Evolutionary conservation across 208 protist species (phyloP).

Genomic region (Wallacemonas sp.): DNA sequence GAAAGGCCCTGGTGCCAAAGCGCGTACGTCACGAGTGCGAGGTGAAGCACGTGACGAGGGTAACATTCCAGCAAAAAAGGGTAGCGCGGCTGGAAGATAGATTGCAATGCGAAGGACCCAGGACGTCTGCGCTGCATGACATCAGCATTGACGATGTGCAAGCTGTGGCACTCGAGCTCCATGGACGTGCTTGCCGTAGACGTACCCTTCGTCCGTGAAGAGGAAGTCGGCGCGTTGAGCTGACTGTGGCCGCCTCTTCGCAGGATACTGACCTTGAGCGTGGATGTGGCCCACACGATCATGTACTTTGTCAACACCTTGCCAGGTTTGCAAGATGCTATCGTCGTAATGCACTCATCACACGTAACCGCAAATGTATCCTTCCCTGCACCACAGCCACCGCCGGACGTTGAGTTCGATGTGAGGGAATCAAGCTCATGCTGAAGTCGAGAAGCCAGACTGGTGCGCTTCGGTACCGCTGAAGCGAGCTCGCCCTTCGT

Average conservation of each 20-base stretch:
- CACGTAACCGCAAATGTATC: slow-evolving; percentile 20
- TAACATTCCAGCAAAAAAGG: slow-evolving; percentile 66
- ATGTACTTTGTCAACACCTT: slow-evolving; percentile 41
- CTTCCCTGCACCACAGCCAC: too few relatives aligned
- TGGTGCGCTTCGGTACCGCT: too few relatives aligned
- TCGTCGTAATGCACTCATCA: slow-evolving; percentile 25
- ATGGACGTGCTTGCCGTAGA: too few relatives aligned
- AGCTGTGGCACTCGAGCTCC: slow-evolving; percentile 19
- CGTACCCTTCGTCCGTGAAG: too few relatives aligned
- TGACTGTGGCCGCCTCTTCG: background rate
- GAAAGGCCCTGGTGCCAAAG: slow-evolving; percentile 47
- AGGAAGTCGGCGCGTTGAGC: too few relatives aligned
- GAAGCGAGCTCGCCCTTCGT: too few relatives aligned
- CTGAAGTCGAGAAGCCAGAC: slow-evolving; percentile 24
- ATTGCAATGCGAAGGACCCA: slow-evolving; percentile 65
- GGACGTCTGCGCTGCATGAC: slow-evolving; percentile 18
- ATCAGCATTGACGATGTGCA: slow-evolving; percentile 53
- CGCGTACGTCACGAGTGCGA: slow-evolving; percentile 52
- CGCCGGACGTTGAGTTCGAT: background rate
- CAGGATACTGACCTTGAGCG: slow-evolving; percentile 18
- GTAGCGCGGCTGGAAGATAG: slow-evolving; percentile 44
- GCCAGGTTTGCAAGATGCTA: slow-evolving; percentile 36
- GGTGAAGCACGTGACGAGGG: slow-evolving; percentile 75
- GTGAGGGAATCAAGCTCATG: background rate
- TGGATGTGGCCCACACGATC: slow-evolving; percentile 62